Conservation (phyloP, 345 rosid genomes). For the Aethionema arabicum region DNA sequence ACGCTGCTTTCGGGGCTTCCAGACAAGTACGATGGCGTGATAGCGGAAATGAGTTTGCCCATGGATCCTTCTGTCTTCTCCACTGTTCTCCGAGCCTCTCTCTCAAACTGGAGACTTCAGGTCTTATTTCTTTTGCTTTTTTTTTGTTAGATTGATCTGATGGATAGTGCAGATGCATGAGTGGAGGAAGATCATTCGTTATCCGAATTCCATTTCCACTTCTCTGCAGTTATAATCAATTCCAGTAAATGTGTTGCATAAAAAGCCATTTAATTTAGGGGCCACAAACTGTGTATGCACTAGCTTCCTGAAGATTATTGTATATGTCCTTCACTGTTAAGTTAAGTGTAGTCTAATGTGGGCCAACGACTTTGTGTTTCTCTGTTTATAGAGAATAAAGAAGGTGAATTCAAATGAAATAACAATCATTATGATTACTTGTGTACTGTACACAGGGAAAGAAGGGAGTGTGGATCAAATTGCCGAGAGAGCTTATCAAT, state of each 20-base stretch:
- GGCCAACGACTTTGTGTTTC: conserved; percentile 14
- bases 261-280: conserved; percentile 11
- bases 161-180: not conserved
- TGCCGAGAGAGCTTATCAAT: conserved; percentile 61
- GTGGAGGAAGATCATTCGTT: not conserved
- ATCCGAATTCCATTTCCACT: not conserved
- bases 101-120: conserved; percentile 68
- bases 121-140: conserved; percentile 30
- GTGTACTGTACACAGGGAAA: conserved; percentile 54
- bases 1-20: conserved; percentile 43
- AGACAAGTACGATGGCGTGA: conserved; percentile 79
- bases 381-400: conserved; percentile 6
- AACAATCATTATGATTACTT: not conserved
- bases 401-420: conserved; percentile 8
- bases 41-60: conserved; percentile 55
- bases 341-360: conserved; percentile 2
- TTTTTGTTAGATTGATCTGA: conserved; percentile 1
- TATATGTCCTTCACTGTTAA: not conserved
- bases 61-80: conserved; percentile 58
- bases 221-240: too few species aligned
- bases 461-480: conserved; percentile 85
- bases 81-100: conserved; percentile 53
- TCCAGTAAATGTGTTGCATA: not conserved
- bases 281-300: conserved; percentile 2
- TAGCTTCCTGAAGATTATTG: conserved; percentile 7